phyloP scores from a whole-genome alignment of 495 filamentous ascomycete species.

The Pseudoneurospora amorphoporcata region DNA sequence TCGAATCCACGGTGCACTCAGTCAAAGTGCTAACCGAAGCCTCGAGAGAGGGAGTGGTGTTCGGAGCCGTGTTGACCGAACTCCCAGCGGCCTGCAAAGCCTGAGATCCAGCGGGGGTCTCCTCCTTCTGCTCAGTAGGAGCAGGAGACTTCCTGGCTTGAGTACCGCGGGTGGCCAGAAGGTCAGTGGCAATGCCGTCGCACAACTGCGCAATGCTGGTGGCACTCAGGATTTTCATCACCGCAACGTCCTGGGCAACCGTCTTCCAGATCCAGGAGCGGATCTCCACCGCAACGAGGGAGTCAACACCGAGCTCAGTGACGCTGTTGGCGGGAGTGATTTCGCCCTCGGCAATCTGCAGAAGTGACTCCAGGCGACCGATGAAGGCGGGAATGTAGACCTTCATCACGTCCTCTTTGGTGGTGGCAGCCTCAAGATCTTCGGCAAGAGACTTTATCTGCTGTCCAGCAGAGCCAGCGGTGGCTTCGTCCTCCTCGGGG shows the following conservation, averaged over 20 bases:
- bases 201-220: conserved; percentile 25
- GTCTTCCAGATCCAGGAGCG: conserved; percentile 37
- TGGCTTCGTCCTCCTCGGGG: conserved; percentile 5
- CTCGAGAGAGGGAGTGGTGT: neutral
- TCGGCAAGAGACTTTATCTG: conserved; percentile 14
- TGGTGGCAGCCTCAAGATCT: conserved; percentile 9
- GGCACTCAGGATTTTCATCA: conserved; percentile 41
- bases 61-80: neutral
- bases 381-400: conserved; percentile 18
- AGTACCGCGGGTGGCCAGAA: neutral
- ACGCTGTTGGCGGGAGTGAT: conserved; percentile 18
- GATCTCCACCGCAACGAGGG: conserved; percentile 38
- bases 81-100: neutral
- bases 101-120: neutral
- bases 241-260: conserved; percentile 34
- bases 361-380: conserved; percentile 16
- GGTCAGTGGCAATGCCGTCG: conserved; percentile 3
- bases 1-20: neutral
- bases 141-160: neutral
- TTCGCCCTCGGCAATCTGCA: conserved; percentile 20
- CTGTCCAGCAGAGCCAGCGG: neutral
- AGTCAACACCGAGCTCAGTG: conserved; percentile 35
- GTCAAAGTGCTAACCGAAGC: neutral
- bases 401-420: conserved; percentile 6
- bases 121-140: neutral